Conservation (phyloP, 768 basidiomycete species). For the Phylloporus sp. region DNA sequence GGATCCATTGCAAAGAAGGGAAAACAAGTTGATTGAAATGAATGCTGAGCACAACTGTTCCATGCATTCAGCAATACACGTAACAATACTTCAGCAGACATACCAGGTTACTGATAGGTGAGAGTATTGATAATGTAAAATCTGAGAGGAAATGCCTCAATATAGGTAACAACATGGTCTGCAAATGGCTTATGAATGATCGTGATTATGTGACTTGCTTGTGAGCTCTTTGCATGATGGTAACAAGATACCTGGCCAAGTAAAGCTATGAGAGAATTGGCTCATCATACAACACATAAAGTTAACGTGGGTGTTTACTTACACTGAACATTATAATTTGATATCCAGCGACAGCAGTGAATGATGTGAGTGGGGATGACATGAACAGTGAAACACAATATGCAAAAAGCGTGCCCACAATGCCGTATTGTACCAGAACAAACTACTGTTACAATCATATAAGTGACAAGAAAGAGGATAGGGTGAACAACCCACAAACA, state of each 20-base stretch:
- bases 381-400: conserved; percentile 62
- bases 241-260: conserved; percentile 63
- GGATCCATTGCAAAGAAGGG: conserved; percentile 61
- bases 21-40: conserved; percentile 79
- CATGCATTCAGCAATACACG: background rate
- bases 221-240: conserved; percentile 61
- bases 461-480: conserved; percentile 33
- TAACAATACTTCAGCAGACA: conserved; percentile 32
- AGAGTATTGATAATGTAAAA: conserved; percentile 62
- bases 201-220: conserved; percentile 49
- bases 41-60: conserved; percentile 60
- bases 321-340: conserved; percentile 72
- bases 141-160: conserved; percentile 30
- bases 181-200: conserved; percentile 45
- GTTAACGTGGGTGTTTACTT: conserved; percentile 25
- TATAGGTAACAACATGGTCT: background rate
- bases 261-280: conserved; percentile 44
- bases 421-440: conserved; percentile 64
- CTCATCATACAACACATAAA: conserved; percentile 12
- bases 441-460: conserved; percentile 53
- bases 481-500: conserved; percentile 43
- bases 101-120: conserved; percentile 68
- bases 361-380: conserved; percentile 66
- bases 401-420: conserved; percentile 63
- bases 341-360: conserved; percentile 68